Conservation (phyloP, 2,329 filamentous ascomycete species). For the Berkeleyomyces basicola region DNA sequence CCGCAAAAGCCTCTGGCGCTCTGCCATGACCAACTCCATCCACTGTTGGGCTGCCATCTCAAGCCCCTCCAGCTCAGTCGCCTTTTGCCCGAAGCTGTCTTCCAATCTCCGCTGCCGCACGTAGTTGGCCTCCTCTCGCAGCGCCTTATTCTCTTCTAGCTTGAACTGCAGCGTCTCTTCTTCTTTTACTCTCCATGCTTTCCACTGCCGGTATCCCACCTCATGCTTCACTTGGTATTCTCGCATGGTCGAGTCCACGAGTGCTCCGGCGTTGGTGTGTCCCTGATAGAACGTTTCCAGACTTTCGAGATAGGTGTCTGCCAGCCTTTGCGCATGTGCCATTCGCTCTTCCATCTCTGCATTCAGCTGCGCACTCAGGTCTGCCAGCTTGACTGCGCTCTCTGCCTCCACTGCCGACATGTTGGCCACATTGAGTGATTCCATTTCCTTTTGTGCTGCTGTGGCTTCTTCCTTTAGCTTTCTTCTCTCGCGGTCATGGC, state of each 20-base stretch:
- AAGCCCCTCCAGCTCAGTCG: conserved; percentile 12
- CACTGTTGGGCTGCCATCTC: conserved; percentile 11
- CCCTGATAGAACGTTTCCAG: conserved; percentile 18
- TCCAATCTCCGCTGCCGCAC: neutral
- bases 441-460: conserved; percentile 19
- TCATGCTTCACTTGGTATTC: conserved; percentile 4
- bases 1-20: neutral
- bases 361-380: conserved; percentile 22
- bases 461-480: conserved; percentile 17
- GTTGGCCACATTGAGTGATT: conserved; percentile 21
- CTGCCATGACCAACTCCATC: conserved; percentile 4
- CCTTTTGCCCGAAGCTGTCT: conserved; percentile 6
- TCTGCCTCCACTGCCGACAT: conserved; percentile 18
- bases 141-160: conserved; percentile 19
- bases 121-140: conserved; percentile 8
- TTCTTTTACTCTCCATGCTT: conserved; percentile 26
- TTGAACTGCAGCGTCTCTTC: conserved; percentile 21
- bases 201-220: conserved; percentile 23
- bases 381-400: conserved; percentile 19
- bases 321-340: conserved; percentile 26
- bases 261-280: conserved; percentile 17
- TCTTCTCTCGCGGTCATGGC: conserved; percentile 24
- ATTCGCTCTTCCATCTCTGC: conserved; percentile 27
- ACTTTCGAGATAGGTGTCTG: conserved; percentile 27
- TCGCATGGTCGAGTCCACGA: conserved; percentile 20